Percentiles rank a stretch among this genome's conserved stretches.
Conservation (phyloP, 2,329 filamentous ascomycete genomes). For the Diaporthe sp. region DNA sequence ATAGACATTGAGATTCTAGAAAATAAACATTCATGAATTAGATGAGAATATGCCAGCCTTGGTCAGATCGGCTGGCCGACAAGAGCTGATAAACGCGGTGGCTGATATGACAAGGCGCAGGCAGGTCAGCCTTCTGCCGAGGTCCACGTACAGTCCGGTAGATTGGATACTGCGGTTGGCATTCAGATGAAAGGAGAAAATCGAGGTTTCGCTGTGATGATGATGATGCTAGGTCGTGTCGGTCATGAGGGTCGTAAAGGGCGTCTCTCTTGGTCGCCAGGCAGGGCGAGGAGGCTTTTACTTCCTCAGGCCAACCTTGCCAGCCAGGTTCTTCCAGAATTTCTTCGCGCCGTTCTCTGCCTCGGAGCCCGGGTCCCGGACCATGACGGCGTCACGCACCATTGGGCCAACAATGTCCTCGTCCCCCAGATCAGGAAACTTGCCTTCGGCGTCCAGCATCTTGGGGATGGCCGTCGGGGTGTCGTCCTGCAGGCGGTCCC, state of each 20-base stretch:
- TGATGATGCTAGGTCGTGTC: slow-evolving; percentile 38
- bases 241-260: slow-evolving; percentile 37
- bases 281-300: slow-evolving; percentile 40
- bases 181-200: background rate
- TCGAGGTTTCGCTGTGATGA: slow-evolving; percentile 13
- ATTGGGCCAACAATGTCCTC: slow-evolving; percentile 96
- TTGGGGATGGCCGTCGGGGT: slow-evolving; percentile 76
- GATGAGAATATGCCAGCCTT: background rate
- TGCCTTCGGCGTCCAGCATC: slow-evolving; percentile 80
- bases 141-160: slow-evolving; percentile 6
- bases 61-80: background rate
- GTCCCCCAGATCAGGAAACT: slow-evolving; percentile 90
- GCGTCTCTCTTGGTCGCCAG: background rate
- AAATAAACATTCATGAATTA: slow-evolving; percentile 40
- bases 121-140: background rate
- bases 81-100: background rate
- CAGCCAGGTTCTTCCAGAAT: slow-evolving; percentile 65
- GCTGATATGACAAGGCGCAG: background rate
- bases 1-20: slow-evolving; percentile 30
- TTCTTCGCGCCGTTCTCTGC: slow-evolving; percentile 58
- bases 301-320: slow-evolving; percentile 57
- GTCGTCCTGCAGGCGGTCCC: slow-evolving; percentile 61
- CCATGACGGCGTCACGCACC: slow-evolving; percentile 73
- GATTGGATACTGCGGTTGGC: slow-evolving; percentile 1
- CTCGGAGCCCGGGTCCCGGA: slow-evolving; percentile 55